Evolutionary conservation across 176 grass and related monocot genomes (phyloP).

Genomic region (Zizania latifolia): DNA sequence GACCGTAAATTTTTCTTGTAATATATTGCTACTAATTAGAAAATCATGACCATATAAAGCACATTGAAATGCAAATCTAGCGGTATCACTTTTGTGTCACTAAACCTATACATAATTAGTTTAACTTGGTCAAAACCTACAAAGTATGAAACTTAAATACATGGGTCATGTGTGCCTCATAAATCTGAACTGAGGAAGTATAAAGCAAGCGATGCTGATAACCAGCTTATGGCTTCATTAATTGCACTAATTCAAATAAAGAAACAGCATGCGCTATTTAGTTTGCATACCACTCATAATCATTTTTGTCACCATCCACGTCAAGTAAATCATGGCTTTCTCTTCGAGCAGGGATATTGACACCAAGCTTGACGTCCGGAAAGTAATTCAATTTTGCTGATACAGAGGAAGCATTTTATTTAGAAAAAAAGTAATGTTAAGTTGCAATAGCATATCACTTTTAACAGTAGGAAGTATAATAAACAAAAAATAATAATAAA

Average conservation of each 20-base stretch:
- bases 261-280: slow-evolving; percentile 19
- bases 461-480: not conserved
- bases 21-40: not conserved
- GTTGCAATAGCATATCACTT: not conserved
- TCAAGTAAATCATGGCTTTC: slow-evolving; percentile 79
- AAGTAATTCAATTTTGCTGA: slow-evolving; percentile 82
- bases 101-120: not conserved
- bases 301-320: slow-evolving; percentile 74
- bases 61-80: not conserved
- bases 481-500: not conserved
- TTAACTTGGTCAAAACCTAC: not conserved
- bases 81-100: not conserved
- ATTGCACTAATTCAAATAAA: slow-evolving; percentile 3
- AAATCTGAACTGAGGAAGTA: not conserved
- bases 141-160: not conserved
- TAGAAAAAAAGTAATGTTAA: slow-evolving; percentile 20
- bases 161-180: not conserved
- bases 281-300: slow-evolving; percentile 84
- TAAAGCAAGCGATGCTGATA: slow-evolving; percentile 30
- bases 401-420: not conserved
- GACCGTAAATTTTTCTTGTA: not conserved
- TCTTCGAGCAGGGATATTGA: slow-evolving; percentile 57
- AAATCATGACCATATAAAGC: not conserved
- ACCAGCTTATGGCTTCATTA: not conserved
- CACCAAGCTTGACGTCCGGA: slow-evolving; percentile 60